Evolutionary conservation across 495 filamentous ascomycete genomes (phyloP).

Genomic region (Xylaria venustula): DNA sequence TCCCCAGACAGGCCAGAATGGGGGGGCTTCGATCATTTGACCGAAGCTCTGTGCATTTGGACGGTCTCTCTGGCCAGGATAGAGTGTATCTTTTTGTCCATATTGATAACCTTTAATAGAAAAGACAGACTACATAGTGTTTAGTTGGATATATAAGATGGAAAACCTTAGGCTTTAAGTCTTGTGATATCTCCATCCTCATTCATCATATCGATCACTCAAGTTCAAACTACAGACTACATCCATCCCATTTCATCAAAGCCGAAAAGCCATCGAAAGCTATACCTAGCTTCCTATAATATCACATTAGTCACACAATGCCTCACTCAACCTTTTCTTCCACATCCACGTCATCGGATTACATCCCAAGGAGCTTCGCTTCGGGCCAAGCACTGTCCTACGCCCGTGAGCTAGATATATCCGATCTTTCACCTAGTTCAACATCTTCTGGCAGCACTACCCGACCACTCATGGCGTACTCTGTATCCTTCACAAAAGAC

Average conservation of each 20-base stretch:
- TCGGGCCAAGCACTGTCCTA: neutral
- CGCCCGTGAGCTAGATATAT: neutral
- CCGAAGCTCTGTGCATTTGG: neutral
- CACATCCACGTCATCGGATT: neutral
- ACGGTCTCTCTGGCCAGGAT: neutral
- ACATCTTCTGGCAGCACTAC: neutral
- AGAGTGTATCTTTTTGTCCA: neutral
- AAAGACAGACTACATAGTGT: neutral
- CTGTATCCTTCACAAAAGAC: neutral
- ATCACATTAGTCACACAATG: neutral
- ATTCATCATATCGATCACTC: neutral
- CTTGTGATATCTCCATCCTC: neutral
- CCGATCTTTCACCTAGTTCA: neutral
- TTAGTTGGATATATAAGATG: neutral
- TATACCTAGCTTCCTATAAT: too few species aligned
- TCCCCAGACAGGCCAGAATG: neutral
- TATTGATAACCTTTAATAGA: too few species aligned
- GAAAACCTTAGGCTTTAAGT: neutral
- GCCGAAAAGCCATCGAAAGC: neutral
- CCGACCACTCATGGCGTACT: conserved; percentile 6
- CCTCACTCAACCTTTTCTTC: neutral
- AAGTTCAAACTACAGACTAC: too few species aligned
- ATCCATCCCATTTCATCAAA: neutral
- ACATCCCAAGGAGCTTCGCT: neutral
- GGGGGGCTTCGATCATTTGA: neutral